Base-by-base conservation (phyloP, 2,329 filamentous ascomycete genomes). In the Furcasterigmium furcatum region DNA sequence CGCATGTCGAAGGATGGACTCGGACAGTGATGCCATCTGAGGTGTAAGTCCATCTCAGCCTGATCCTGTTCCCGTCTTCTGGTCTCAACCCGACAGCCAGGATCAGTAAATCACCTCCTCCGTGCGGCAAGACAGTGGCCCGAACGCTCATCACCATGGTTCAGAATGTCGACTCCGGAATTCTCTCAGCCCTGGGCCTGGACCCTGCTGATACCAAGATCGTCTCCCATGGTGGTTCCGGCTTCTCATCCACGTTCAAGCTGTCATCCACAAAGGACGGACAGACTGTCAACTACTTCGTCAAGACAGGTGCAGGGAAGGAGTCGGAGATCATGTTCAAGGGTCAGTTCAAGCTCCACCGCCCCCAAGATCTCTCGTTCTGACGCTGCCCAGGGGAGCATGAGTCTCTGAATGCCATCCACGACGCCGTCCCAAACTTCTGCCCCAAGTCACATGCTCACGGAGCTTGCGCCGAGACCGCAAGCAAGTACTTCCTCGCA, bases 331-430 rank as follows among this genome's bases (percentile, higher is more conserved):
- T 74, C 29, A 91, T 91, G 87, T 91, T 91, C 58, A 68, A 72
- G 64, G 86, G 83, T 83, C 46, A 51, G 58, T 46, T 27, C 25
- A 14, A 39, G 25, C 30, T 38, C 22, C 13, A 22, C 13, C n/a
- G n/a, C n/a, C n/a, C n/a, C n/a, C n/a, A n/a, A n/a, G n/a, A n/a
- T n/a, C n/a, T n/a, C n/a, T 32, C 18, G 6, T 9, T 5, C 24
- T 14, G 27, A 18, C 8, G 29, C 34, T 18, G 14, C 20, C 8
- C 57, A 80, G 88, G 91, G 49, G 92, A 96, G 66, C 85, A 90
- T 60, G 79, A 80, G 41, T 95, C 89, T 3, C 80, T 96, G 45
- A 91, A 91, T 59, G 88, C 90, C 44, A 88, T 97, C 53, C 79
- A 90, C 60, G 59, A 72, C 38, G 73, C 74, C 13, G 85, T 94